Evolutionary conservation across 179 eudicot species (phyloP), one percentile per base, ranked within the genome.

Genomic region (Silene vulgaris): DNA sequence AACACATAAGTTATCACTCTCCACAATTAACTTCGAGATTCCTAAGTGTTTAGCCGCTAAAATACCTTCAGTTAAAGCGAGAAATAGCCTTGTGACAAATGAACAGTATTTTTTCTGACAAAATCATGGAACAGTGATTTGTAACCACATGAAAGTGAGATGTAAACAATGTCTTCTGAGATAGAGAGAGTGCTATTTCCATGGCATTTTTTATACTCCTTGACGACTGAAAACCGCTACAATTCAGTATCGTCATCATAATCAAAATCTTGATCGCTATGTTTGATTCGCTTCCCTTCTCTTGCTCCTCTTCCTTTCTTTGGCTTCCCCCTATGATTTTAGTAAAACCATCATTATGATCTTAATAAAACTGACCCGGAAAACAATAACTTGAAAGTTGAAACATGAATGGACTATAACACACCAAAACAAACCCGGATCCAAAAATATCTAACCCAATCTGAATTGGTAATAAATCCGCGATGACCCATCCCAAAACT

Each of bases 281-380:
- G 97, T 82, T 84, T 86, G 76, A 80, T 78, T 84, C 96, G 86
- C 85, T 88, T 93, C 69, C 88, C 93, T 77, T 93, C 98, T 75
- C 97, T 85, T 13, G 87, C 96, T 13, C 88, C 90, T 82, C 98
- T 89, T 20, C 98, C 97, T 81, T 82, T 90, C 89, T 81, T 93
- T 9, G 91, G 93, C 80, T 93, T 91, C 52, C 97, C 98, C 77
- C 98, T 93, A 79, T 57, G 48, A 71, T 60, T 11, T 9, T 19
- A 35, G 60, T 37, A 63, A 5, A 77, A 48, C 26, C 26, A 23
- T 23, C 26, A 23, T 23, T 23, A 23, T 23, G 26, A 23, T 23
- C 26, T 23, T 23, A 23, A 23, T 23, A 23, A 23, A 23, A 23
- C 26, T 23, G 26, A 23, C 26, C 26, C 26, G 26, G 26, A 23